These are phyloP conservation scores for Mortierella alpina DNA, from an alignment of 192 early-diverging fungal genomes.

Conservation along the genomic window DNA sequence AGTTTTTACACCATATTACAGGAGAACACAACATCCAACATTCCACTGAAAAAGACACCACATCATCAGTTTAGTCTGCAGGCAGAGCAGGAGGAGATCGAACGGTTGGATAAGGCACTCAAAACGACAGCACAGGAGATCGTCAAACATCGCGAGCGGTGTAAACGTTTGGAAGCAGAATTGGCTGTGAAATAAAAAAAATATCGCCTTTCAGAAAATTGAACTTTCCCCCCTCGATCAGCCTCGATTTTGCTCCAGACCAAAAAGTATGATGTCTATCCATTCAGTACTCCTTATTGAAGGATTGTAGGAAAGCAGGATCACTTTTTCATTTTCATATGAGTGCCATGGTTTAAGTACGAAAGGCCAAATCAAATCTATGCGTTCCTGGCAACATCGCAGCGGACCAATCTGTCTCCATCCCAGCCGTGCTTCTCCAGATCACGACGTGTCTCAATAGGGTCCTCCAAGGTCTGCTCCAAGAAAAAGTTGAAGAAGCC, in stretches of 20 bases:
- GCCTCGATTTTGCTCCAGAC: constrained; percentile 1
- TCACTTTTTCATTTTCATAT: background rate
- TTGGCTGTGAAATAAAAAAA: constrained; percentile 13
- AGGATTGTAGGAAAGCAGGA: no score
- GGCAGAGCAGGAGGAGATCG: constrained; percentile 77
- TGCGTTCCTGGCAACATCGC: constrained; percentile 46
- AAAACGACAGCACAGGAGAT: constrained; percentile 41
- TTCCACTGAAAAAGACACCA: constrained; percentile 58
- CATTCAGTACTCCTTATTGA: background rate
- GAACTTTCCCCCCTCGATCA: background rate
- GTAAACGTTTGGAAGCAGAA: constrained; percentile 39
- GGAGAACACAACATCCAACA: constrained; percentile 57
- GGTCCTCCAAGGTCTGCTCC: constrained; percentile 67
- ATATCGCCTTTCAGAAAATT: background rate
- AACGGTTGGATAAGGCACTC: constrained; percentile 67
- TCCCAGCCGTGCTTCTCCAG: constrained; percentile 65
- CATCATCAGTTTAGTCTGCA: constrained; percentile 66
- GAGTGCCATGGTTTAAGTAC: background rate
- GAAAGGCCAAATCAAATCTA: background rate
- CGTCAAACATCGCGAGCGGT: constrained; percentile 30
- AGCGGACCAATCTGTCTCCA: constrained; percentile 47
- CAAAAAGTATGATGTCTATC: background rate
- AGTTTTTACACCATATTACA: constrained; percentile 72
- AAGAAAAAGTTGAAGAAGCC: constrained; percentile 67
- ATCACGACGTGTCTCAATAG: constrained; percentile 65